Evolutionary conservation across 1,139 yeast species (phyloP), one percentile per base, ranked within the genome.

Genomic region (Geotrichum australiense): DNA sequence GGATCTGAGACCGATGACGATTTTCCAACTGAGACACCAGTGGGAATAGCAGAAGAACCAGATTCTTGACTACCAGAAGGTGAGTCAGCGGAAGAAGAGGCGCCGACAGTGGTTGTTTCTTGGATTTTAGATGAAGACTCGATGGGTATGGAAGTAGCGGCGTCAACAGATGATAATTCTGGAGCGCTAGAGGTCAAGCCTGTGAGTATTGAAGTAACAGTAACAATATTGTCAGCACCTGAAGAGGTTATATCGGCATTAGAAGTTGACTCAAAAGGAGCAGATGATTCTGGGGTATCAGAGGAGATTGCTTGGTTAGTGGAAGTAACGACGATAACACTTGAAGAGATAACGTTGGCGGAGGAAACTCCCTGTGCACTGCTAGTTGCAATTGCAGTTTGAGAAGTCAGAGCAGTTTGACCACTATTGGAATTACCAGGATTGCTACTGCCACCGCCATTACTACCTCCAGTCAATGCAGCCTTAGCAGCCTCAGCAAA

Each of bases 401-500:
- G n/a, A n/a, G n/a, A n/a, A 20, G 31, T 10, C 12, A 21, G 12
- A 4, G 42, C 16, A 12, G 14, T 23, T 8, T 16, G 6, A 15
- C 39, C 21, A 25, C 40, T 34, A 22, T 23, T 6, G n/a, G 46
- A 19, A n/a, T n/a, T n/a, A 12, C 46, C 26, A 18, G 42, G 16
- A 34, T 28, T n/a, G 24, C 40, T 18, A 16, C 49, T 24, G 14
- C 46, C 15, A 10, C 42, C 15, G 5, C 15, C 16, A 31, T 18
- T 19, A 23, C 10, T 6, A 29, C 43, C 43, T 4, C 45, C 43
- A 10, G 42, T 38, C 14, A 46, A 51, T 19, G 66, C 57, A 11
- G 55, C 50, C 58, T 74, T 73, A 60, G 73, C 64, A 12, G 64
- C 68, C 37, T 60, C 64, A 16, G 65, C 74, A 57, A 63, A 74